phyloP scores from a whole-genome alignment of 805 yeast genomes.

The Wickerhamomyces canadensis region DNA sequence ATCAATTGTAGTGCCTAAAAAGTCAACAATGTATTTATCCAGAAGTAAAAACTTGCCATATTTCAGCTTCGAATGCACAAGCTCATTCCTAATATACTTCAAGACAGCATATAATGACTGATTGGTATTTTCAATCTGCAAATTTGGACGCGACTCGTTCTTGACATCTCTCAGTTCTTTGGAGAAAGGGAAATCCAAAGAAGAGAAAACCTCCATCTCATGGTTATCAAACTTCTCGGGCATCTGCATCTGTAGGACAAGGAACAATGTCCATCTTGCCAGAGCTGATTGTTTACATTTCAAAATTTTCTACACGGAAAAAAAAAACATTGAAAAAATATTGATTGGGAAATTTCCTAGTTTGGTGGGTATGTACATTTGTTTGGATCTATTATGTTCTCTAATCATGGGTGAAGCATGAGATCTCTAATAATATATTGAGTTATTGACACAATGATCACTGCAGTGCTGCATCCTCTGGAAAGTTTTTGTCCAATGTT shows the following conservation, averaged over 20 bases:
- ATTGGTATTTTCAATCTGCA: slow-evolving; percentile 13
- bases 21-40: slow-evolving; percentile 17
- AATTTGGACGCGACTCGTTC: slow-evolving; percentile 15
- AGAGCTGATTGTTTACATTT: too few relatives aligned
- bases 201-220: slow-evolving; percentile 9
- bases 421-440: too few relatives aligned
- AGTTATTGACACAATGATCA: too few relatives aligned
- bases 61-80: slow-evolving; percentile 13
- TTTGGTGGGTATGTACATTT: too few relatives aligned
- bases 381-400: too few relatives aligned
- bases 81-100: slow-evolving; percentile 18
- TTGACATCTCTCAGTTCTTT: slow-evolving; percentile 14
- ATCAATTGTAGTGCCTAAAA: slow-evolving; percentile 9
- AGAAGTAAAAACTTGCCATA: slow-evolving; percentile 10
- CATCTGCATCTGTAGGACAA: too few relatives aligned
- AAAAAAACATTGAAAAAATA: too few relatives aligned
- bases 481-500: slow-evolving; percentile 23
- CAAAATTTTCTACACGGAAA: too few relatives aligned
- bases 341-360: too few relatives aligned
- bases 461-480: neutral
- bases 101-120: slow-evolving; percentile 19
- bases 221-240: slow-evolving; percentile 1
- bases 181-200: slow-evolving; percentile 19
- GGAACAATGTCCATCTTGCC: too few relatives aligned
- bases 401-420: too few relatives aligned